These are phyloP conservation scores for Claviceps sp. DNA, from an alignment of 2,329 filamentous ascomycete species.

Conservation along the genomic window DNA sequence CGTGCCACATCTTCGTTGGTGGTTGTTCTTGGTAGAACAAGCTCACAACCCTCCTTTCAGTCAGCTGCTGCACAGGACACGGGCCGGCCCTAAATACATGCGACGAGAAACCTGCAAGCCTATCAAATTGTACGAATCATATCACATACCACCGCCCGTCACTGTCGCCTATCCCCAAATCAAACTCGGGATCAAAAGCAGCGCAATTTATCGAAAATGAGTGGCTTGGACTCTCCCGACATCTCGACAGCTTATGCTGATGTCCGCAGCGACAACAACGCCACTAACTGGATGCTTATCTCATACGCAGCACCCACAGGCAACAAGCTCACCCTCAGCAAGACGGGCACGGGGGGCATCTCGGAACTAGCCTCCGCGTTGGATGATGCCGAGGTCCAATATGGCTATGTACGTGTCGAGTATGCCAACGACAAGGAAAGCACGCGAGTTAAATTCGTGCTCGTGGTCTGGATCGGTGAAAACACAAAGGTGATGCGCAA, in stretches of 20 bases:
- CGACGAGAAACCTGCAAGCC: no score
- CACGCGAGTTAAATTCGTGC: constrained; percentile 53
- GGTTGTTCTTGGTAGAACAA: not conserved
- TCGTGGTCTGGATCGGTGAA: constrained; percentile 56
- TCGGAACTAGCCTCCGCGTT: constrained; percentile 41
- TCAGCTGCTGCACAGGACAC: not conserved
- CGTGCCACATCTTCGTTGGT: not conserved
- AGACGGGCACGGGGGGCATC: constrained; percentile 48
- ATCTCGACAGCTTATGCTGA: constrained; percentile 52
- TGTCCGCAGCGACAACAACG: constrained; percentile 52
- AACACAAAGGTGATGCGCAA: constrained; percentile 55
- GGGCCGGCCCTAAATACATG: no score
- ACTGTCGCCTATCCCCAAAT: not conserved
- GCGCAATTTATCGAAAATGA: constrained; percentile 26
- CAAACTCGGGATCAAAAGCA: not conserved
- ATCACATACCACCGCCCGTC: not conserved
- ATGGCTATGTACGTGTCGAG: constrained; percentile 52
- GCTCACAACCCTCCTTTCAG: not conserved
- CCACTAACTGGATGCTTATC: constrained; percentile 53
- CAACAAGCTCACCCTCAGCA: constrained; percentile 40
- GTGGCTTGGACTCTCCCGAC: constrained; percentile 42
- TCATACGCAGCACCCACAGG: constrained; percentile 43
- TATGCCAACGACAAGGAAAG: constrained; percentile 60
- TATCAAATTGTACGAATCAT: no score
- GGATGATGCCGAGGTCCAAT: constrained; percentile 48